Base-by-base conservation (phyloP, 352 stramenopile genomes). In the Pythium phragmitis region DNA sequence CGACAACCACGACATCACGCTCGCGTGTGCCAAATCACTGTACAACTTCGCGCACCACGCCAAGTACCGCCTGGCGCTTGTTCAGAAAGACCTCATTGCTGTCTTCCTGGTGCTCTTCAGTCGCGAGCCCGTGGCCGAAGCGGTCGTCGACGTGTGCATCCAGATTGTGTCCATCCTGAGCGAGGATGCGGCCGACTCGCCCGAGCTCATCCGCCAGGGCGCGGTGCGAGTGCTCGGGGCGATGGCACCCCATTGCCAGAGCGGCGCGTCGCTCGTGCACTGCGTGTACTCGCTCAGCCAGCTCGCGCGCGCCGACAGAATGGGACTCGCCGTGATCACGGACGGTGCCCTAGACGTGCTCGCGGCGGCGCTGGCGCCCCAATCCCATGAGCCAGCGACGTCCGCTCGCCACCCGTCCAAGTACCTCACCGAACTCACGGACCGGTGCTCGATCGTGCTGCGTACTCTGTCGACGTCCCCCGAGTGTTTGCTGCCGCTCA, bases 21-120 rank as follows among this genome's bases (percentile, higher is more conserved):
- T 91, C 4, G 78, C 79, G 3, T 91, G 83, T 59, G 78, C 77
- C 8, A 79, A 91, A 60, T 77, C 77, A 1, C 68, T 94, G 8
- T 84, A 73, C 67, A 94, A 94, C 65, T 69, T 94, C 55, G 79
- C 83, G 14, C 77, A 79, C 62, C 80, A 92, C 60, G 17, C 73
- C 21, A 80, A 79, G 34, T 76, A 85, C 50, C 80, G 84, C n/a
- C 75, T 76, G 26, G 54, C 66, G 11, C 65, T 94, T 30, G 60
- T 92, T 17, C 78, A 88, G 9, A 82, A 88, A 56, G 65, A 77
- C 5, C 53, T 92, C 4, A 46, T 92, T 23, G 68, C 73, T 48
- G 68, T 77, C 7, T 60, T 92, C 14, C 70, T 82, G 16, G 57
- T 72, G 26, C 65, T 77, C 1, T 83, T 84, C 51, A 67, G 56